Evolutionary conservation across 345 rosid species (phyloP), one percentile per base, ranked within the genome.

Genomic region (Triadica sebifera): DNA sequence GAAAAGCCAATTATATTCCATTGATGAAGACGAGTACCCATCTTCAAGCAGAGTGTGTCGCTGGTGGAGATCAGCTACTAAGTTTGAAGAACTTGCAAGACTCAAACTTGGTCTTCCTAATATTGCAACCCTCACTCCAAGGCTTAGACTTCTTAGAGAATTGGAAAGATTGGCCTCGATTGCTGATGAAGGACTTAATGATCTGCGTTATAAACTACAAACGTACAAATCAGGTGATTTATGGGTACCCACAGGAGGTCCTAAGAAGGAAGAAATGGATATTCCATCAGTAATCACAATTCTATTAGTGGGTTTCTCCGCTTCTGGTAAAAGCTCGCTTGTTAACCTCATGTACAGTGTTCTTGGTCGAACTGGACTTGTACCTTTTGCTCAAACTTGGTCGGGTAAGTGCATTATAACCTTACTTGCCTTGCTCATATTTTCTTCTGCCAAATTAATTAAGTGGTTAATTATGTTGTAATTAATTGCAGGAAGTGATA

Each of bases 291-390:
- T 70, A 22, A 79, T 71, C 82, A 85, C 93, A 1, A 78, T 89
- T 69, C 91, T 89, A 51, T 70, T 89, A 75, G 82, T 79, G 67
- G 93, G 90, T 16, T 86, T 87, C 80, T 69, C 83, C 46, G 87
- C 88, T 39, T 84, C 91, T 6, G 91, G 91, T 62, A 89, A 89
- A 78, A 86, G 89, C 84, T 86, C 93, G 29, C 85, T 89, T 38
- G 60, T 87, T 12, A 89, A 87, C 70, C 86, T 89, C 19, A 86
- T 89, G 91, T 89, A 87, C 78, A 87, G 93, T 41, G 84, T 87
- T 75, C 85, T 87, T 39, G 88, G 93, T 73, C 85, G 89, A 2
- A 78, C 86, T 34, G 89, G 89, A 56, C 74, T 84, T 62, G 62
- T 89, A 20, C 87, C 86, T 22, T 89, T 87, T 53, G 88, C 91